Percentiles rank a stretch among this genome's conserved stretches.
Conservation (phyloP, 2,329 filamentous ascomycete genomes). For the Aspergillus persii region DNA sequence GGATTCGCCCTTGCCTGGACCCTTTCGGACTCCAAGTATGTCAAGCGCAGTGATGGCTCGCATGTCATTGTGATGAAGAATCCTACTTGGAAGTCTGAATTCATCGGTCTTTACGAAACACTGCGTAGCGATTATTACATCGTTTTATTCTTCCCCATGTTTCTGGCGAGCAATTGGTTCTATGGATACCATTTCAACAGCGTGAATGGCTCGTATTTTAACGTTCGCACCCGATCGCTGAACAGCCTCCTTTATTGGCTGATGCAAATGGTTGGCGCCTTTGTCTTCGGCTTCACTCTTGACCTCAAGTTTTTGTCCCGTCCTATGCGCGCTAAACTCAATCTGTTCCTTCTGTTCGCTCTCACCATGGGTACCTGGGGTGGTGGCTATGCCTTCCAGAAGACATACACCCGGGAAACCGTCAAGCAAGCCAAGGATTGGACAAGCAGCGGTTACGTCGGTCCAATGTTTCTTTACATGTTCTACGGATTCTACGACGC, state of each 20-base stretch:
- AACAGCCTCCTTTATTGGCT: slow-evolving; percentile 79
- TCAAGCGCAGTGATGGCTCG: slow-evolving; percentile 74
- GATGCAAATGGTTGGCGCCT: slow-evolving; percentile 74
- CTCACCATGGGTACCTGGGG: slow-evolving; percentile 80
- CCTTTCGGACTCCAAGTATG: slow-evolving; percentile 68
- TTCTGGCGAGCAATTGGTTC: slow-evolving; percentile 77
- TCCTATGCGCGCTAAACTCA: slow-evolving; percentile 64
- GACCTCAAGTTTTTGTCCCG: slow-evolving; percentile 62
- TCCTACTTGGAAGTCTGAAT: slow-evolving; percentile 78
- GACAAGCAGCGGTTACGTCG: slow-evolving; percentile 65
- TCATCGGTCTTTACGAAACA: slow-evolving; percentile 72
- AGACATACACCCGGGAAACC: slow-evolving; percentile 52
- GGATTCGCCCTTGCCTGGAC: slow-evolving; percentile 69
- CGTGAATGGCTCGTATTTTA: slow-evolving; percentile 69
- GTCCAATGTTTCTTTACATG: slow-evolving; percentile 84
- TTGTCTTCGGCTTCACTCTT: slow-evolving; percentile 68
- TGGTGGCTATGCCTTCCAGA: slow-evolving; percentile 76
- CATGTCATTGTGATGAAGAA: slow-evolving; percentile 86
- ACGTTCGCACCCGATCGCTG: slow-evolving; percentile 70
- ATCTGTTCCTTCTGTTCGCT: slow-evolving; percentile 60
- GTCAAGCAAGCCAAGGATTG: slow-evolving; percentile 55
- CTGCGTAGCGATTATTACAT: slow-evolving; percentile 70
- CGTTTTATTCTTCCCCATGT: slow-evolving; percentile 75
- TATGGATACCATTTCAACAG: slow-evolving; percentile 77
- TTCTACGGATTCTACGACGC: slow-evolving; percentile 90